Base-by-base conservation (phyloP, 192 early-diverging fungal species). In the Linnemannia hyalina region DNA sequence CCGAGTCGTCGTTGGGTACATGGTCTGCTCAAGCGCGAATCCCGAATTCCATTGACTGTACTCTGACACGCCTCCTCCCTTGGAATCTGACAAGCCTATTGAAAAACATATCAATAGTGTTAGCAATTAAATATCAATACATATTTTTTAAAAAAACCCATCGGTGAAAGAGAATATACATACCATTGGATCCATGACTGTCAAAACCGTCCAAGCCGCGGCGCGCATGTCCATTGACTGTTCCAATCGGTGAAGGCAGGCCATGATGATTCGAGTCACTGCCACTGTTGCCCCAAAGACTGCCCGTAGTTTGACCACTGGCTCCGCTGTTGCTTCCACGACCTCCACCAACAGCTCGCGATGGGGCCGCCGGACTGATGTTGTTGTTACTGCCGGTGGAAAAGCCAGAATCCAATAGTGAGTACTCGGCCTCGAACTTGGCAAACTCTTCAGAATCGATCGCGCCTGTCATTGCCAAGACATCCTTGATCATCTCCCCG, bases 1-100 rank as follows among this genome's bases (percentile, higher is more conserved):
- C n/a, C 42, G 75, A 26, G 57, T 41, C 16, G 73, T 36, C 6
- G 68, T 41, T 52, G 77, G 75, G 36, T 85, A 80, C 80, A 86
- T 81, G 49, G 79, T 63, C n/a, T 80, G 78, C 7, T 86, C 84
- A 18, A 86, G 63, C 18, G 80, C 76, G 42, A 86, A 86, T 26
- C 84, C 84, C 41, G 79, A 86, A 54, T 86, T 86, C 84, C 84
- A 86, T 65, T 86, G 84, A 70, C 84, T 86, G 52, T 86, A 86
- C 38, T 86, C 84, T 7, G 84, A 78, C 8, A 81, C 68, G 41
- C 69, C 72, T 57, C 69, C 72, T 57, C 74, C 70, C 41, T 77
- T 70, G 26, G 74, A 63, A 16, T 80, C 78, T 65, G 78, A 73
- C 13, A 46, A 60, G n/a, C 75, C 82, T 85, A 70, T 70, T 13